Evolutionary conservation across 768 basidiomycete species (phyloP).

Genomic region (Daedaleopsis nitida): DNA sequence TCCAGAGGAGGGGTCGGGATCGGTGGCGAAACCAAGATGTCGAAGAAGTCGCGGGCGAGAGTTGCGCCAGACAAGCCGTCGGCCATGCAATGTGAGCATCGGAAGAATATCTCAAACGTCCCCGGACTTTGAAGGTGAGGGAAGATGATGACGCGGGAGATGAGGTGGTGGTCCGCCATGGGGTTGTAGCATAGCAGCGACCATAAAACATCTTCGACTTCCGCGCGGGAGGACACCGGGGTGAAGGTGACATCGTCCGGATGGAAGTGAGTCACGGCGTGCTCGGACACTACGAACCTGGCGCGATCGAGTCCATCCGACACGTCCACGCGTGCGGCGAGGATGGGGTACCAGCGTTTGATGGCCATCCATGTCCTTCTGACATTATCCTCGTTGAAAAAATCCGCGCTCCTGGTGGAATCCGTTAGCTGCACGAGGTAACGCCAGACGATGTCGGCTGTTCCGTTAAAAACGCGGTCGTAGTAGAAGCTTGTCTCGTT

Average conservation of each 20-base stretch:
- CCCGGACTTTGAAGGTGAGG: conserved; percentile 38
- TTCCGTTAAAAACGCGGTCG: conserved; percentile 30
- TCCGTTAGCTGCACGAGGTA: conserved; percentile 32
- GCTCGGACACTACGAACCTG: conserved; percentile 46
- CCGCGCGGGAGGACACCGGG: conserved; percentile 35
- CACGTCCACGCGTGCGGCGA: conserved; percentile 42
- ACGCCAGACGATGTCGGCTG: conserved; percentile 45
- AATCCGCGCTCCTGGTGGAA: conserved; percentile 10
- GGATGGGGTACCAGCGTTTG: conserved; percentile 53
- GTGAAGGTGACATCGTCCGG: conserved; percentile 44
- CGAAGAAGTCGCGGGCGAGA: conserved; percentile 46
- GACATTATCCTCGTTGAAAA: conserved; percentile 39
- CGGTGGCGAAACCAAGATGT: conserved; percentile 36
- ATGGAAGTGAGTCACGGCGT: conserved; percentile 31
- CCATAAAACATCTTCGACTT: conserved; percentile 34
- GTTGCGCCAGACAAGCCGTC: conserved; percentile 49
- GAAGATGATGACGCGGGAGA: conserved; percentile 46
- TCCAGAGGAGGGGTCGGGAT: conserved; percentile 31
- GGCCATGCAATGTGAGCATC: conserved; percentile 50
- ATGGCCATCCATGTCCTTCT: conserved; percentile 45
- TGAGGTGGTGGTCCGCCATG: conserved; percentile 43
- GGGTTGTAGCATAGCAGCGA: conserved; percentile 36
- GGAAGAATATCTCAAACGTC: conserved; percentile 44
- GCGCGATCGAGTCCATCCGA: conserved; percentile 29
- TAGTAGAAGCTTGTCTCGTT: conserved; percentile 27